phyloP scores from a whole-genome alignment of 2,329 filamentous ascomycete species.

The Dactylella cylindrospora region DNA sequence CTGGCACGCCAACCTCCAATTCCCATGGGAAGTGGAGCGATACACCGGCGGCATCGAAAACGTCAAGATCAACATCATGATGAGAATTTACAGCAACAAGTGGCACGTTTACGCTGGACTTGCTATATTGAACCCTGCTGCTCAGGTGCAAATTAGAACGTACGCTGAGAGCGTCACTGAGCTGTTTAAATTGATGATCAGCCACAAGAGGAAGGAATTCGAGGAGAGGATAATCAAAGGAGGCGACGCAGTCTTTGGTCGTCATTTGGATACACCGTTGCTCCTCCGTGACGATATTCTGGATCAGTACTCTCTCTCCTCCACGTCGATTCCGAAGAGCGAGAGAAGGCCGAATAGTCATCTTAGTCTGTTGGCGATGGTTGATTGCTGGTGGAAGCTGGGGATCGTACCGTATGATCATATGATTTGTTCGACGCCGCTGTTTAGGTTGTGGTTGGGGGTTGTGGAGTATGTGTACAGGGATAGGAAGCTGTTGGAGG shows the following conservation, averaged over 20 bases:
- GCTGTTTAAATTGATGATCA: constrained; percentile 94
- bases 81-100: constrained; percentile 97
- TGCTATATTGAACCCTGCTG: constrained; percentile 92
- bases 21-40: constrained; percentile 93
- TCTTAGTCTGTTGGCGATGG: constrained; percentile 88
- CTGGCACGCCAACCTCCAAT: constrained; percentile 92
- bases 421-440: constrained; percentile 98
- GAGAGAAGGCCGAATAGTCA: constrained; percentile 85
- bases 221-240: constrained; percentile 74
- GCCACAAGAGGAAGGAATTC: constrained; percentile 74
- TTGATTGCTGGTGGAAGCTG: constrained; percentile 95
- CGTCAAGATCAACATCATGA: constrained; percentile 96
- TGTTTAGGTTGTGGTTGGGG: constrained; percentile 93
- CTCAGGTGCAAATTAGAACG: constrained; percentile 87
- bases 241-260: constrained; percentile 67
- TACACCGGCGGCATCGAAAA: constrained; percentile 98
- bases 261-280: constrained; percentile 63
- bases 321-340: constrained; percentile 58
- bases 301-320: constrained; percentile 82
- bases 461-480: constrained; percentile 97
- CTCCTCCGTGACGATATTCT: constrained; percentile 77
- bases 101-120: constrained; percentile 99
- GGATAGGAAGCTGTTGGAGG: constrained; percentile 75
- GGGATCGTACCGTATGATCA: constrained; percentile 96
- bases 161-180: constrained; percentile 91